phyloP scores from a whole-genome alignment of 257 asterid genomes.

The Linaria vulgaris region DNA sequence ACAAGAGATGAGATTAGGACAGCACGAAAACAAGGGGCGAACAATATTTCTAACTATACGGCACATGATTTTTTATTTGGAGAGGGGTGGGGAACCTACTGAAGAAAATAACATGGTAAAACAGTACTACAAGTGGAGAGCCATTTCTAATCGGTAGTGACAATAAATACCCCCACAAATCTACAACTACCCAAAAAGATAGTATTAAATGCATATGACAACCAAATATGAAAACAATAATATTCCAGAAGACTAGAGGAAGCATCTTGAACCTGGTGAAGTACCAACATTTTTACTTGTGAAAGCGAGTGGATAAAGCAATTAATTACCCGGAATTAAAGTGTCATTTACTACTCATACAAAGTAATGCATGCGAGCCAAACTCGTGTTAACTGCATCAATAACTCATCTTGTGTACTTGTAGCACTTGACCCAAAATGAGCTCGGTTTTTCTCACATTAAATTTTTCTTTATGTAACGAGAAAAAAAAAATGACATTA shows the following conservation, averaged over 20 bases:
- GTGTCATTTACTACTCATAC: not conserved
- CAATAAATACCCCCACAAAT: not conserved
- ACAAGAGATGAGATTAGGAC: too few relatives aligned
- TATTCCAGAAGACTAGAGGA: not conserved
- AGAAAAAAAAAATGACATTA: too few relatives aligned
- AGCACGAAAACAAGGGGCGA: too few relatives aligned
- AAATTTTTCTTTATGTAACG: too few relatives aligned
- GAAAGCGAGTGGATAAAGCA: not conserved
- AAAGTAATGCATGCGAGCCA: not conserved
- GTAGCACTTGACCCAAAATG: too few relatives aligned
- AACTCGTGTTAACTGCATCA: not conserved
- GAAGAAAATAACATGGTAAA: too few relatives aligned
- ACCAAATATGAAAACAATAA: not conserved
- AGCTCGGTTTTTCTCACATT: too few relatives aligned
- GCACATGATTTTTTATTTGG: too few relatives aligned
- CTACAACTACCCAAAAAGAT: constrained; percentile 1
- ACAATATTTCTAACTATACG: too few relatives aligned
- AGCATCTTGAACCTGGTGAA: not conserved
- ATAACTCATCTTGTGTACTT: too few relatives aligned
- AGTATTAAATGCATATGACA: not conserved
- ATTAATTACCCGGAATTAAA: not conserved
- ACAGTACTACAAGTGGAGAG: too few relatives aligned
- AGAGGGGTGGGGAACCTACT: too few relatives aligned
- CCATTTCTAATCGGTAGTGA: not conserved
- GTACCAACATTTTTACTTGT: not conserved